These are phyloP conservation scores for Cydonia oblonga DNA, from an alignment of 331 rosid genomes.

Conservation along the genomic window DNA sequence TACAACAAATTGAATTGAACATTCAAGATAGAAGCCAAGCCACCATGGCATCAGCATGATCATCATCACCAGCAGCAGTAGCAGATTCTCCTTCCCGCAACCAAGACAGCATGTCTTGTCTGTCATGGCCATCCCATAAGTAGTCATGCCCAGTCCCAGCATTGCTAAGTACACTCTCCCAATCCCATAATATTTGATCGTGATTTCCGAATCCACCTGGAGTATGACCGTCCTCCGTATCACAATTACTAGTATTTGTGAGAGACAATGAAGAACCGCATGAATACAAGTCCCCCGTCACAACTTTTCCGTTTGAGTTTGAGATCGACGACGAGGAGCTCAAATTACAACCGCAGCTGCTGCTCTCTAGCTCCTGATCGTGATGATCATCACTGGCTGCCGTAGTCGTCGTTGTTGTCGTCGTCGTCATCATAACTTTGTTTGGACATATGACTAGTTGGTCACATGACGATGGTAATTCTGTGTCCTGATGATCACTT, in stretches of 20 bases:
- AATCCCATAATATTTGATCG: constrained; percentile 27
- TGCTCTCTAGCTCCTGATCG: neutral
- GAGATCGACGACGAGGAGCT: neutral
- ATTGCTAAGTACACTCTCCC: constrained; percentile 29
- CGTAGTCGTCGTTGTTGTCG: neutral
- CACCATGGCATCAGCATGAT: neutral
- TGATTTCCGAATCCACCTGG: neutral
- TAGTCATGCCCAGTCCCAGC: neutral
- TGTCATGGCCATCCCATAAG: constrained; percentile 1
- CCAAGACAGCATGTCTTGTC: neutral
- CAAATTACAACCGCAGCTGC: neutral
- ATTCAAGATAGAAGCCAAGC: constrained; percentile 10
- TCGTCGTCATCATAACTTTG: neutral
- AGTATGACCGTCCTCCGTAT: neutral
- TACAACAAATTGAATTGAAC: neutral
- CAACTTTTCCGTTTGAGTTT: neutral
- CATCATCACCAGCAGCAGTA: neutral
- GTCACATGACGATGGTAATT: neutral
- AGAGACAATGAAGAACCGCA: neutral
- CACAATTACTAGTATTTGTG: neutral
- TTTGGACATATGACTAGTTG: neutral
- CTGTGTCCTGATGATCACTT: neutral
- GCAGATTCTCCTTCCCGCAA: neutral
- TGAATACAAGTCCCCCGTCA: neutral
- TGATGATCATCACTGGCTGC: neutral